These are phyloP conservation scores for Auricularia sp. DNA, from an alignment of 768 basidiomycete genomes.

Conservation along the genomic window DNA sequence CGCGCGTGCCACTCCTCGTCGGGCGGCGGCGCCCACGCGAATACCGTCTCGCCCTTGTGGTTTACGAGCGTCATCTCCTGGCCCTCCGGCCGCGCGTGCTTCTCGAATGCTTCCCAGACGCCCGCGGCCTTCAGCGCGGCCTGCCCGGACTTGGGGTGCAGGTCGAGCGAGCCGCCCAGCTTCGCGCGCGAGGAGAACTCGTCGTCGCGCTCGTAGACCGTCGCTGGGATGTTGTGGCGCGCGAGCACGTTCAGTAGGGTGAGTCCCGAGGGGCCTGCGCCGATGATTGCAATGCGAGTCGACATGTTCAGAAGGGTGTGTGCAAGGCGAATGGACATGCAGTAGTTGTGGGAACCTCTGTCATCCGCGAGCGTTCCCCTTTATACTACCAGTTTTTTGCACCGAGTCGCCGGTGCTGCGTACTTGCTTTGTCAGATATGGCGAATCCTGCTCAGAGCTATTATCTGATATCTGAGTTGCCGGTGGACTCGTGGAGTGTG, in stretches of 20 bases:
- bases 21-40: background rate
- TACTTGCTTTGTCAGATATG: no score
- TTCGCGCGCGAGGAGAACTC: slow-evolving; percentile 11
- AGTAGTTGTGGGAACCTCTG: no score
- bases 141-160: slow-evolving; percentile 19
- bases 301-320: background rate
- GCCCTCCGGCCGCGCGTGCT: slow-evolving; percentile 13
- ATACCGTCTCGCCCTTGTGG: background rate
- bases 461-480: no score
- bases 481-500: no score
- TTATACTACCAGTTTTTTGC: no score
- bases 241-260: slow-evolving; percentile 20
- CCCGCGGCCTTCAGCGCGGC: slow-evolving; percentile 14
- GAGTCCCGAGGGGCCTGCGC: slow-evolving; percentile 21
- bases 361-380: no score
- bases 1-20: background rate
- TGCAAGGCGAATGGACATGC: no score
- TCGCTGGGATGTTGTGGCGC: slow-evolving; percentile 10
- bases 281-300: slow-evolving; percentile 14
- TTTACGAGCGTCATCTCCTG: slow-evolving; percentile 17
- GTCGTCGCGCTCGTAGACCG: slow-evolving; percentile 18
- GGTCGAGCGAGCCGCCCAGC: slow-evolving; percentile 18
- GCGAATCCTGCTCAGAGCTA: no score
- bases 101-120: slow-evolving; percentile 14
- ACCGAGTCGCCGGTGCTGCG: no score